A percentile compares a stretch with the other conserved stretches of the same genome.
phyloP scores from a whole-genome alignment of 2,329 filamentous ascomycete genomes.

The Hypomyces rosellus region DNA sequence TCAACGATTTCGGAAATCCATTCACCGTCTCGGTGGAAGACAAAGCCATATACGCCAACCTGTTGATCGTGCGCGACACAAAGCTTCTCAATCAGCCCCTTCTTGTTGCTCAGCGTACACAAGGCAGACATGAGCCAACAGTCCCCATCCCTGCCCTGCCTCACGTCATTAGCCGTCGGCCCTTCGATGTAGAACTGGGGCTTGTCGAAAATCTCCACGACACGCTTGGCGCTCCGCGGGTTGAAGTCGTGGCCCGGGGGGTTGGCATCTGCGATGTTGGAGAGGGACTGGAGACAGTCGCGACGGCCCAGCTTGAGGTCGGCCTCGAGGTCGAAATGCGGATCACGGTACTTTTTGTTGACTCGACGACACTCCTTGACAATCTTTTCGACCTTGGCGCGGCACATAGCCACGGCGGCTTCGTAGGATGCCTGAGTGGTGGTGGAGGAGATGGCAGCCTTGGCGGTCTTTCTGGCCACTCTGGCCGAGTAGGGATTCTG shows the following conservation, averaged over 20 bases:
- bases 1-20: constrained; percentile 58
- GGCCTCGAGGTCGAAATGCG: constrained; percentile 78
- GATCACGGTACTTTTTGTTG: constrained; percentile 81
- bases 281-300: constrained; percentile 44
- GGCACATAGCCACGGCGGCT: constrained; percentile 63
- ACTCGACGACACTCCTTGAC: constrained; percentile 62
- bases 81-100: constrained; percentile 62
- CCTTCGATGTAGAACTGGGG: constrained; percentile 74
- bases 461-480: constrained; percentile 50
- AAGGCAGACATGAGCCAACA: constrained; percentile 83
- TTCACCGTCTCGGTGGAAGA: constrained; percentile 74
- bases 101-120: constrained; percentile 68
- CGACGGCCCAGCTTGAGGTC: constrained; percentile 58
- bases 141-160: constrained; percentile 72
- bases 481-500: constrained; percentile 59
- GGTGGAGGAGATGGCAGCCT: constrained; percentile 44
- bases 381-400: constrained; percentile 56
- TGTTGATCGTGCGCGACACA: constrained; percentile 68
- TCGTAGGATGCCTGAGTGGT: constrained; percentile 64
- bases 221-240: constrained; percentile 58
- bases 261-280: constrained; percentile 24
- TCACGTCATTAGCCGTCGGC: constrained; percentile 68
- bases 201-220: constrained; percentile 67
- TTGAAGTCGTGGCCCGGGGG: constrained; percentile 27
- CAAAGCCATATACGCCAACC: constrained; percentile 78